Base-by-base conservation (phyloP, 108 stramenopile genomes). In the Bacterosira constricta region DNA sequence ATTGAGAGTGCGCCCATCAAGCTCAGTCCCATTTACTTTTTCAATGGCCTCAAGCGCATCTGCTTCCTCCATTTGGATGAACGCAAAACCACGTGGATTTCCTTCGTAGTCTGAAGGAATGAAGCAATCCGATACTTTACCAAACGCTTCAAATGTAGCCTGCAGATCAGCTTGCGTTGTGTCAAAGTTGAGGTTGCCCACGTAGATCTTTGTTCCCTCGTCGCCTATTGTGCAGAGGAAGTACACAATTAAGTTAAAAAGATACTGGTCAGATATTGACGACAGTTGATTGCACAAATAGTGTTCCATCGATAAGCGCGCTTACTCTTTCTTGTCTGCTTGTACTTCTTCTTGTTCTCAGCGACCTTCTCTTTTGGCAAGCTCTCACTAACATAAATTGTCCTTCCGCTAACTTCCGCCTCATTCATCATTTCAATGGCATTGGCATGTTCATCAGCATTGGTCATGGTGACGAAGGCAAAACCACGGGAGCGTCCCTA, bases 51-150 rank as follows among this genome's bases (percentile, higher is more conserved):
- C 83, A 49, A 90, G 85, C 1, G 92, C 96, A 45, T 60, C 86
- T 18, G 82, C 90, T 47, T 89, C 83, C 29, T 82, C 80, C 45
- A 96, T 66, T 10, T 86, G 87, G 25, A 93, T 85, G 58, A 96
- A 96, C 32, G 88, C 92, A 55, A 96, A 96, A 62, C 90, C 95
- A 64, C 95, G 89, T 32, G 90, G 89, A 74, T 77, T 77, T 54
- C 83, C 83, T 57, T 92, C 86, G 17, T 74, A 82, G 63, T 90
- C 90, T n/a, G 56, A 54, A 30, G 92, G 92, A 57, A 96, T 58
- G 86, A 86, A 90, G 81, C 82, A 85, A 53, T 91, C 90, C 54
- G 56, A 73, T 6, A 96, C 90, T 25, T 77, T 55, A 31, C 90
- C 95, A 68, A 85, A 92, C 53, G 85, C 84, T 47, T 41, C 73